These are phyloP conservation scores for Knoxia roxburghii DNA, from an alignment of 257 asterid species.

Conservation along the genomic window DNA sequence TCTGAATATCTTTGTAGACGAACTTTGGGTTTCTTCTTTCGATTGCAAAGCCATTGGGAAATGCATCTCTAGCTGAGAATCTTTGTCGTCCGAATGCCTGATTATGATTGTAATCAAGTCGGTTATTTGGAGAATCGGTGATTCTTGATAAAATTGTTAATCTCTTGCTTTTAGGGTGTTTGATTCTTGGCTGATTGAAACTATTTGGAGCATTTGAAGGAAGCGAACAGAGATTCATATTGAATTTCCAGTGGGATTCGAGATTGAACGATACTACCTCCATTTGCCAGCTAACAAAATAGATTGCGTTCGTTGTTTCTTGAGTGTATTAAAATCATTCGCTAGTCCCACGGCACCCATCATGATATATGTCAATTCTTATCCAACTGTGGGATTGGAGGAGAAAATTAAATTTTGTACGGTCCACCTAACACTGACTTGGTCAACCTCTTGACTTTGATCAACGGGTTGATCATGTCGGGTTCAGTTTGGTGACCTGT, in stretches of 20 bases:
- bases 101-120: conserved; percentile 2
- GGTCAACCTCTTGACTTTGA: too few species aligned
- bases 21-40: conserved; percentile 67
- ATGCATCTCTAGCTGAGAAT: conserved; percentile 34
- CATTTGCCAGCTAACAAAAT: conserved; percentile 23
- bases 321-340: not conserved
- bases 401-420: too few species aligned
- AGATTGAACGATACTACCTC: conserved; percentile 29
- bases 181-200: conserved; percentile 7
- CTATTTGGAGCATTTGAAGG: conserved; percentile 16
- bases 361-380: too few species aligned
- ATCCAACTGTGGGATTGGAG: too few species aligned
- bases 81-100: conserved; percentile 17
- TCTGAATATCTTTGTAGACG: conserved; percentile 66
- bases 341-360: too few species aligned
- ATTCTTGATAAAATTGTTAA: conserved; percentile 24
- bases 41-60: conserved; percentile 49
- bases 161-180: conserved; percentile 23
- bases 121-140: conserved; percentile 17
- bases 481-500: too few species aligned
- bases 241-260: conserved; percentile 20
- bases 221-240: conserved; percentile 24
- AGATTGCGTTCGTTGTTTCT: not conserved
- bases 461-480: too few species aligned
- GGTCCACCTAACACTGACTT: too few species aligned